Conservation (phyloP, 331 rosid genomes). For the Telfairia occidentalis region DNA sequence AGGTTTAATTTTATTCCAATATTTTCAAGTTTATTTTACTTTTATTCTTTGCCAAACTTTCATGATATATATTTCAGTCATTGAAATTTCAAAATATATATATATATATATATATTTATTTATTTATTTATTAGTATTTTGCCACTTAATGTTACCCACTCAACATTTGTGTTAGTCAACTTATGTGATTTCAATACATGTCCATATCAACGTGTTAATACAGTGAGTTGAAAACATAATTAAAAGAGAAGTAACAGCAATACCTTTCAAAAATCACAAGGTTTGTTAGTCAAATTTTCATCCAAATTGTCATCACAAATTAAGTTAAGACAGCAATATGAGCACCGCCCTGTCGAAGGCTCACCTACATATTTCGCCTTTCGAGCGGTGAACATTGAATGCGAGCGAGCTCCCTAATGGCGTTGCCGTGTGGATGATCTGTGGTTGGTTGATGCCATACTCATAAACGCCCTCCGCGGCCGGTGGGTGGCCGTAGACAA, state of each 20-base stretch:
- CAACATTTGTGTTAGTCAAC: no score
- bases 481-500: not conserved
- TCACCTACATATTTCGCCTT: constrained; percentile 7
- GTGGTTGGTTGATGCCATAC: not conserved
- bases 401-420: not conserved
- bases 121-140: no score
- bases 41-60: no score
- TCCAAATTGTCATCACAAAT: not conserved
- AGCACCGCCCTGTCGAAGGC: not conserved
- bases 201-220: no score
- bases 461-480: not conserved
- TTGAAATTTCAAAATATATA: no score
- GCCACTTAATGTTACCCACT: no score
- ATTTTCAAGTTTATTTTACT: no score
- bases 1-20: no score
- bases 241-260: not conserved
- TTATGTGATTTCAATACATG: no score
- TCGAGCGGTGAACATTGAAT: not conserved
- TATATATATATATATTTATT: no score
- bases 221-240: not conserved
- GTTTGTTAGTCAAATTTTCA: not conserved
- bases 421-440: not conserved
- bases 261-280: not conserved
- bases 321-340: not conserved
- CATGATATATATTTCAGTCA: no score